Evolutionary conservation across 2,329 filamentous ascomycete genomes (phyloP), one percentile per base, ranked within the genome.

Genomic region (Exophiala spinifera): DNA sequence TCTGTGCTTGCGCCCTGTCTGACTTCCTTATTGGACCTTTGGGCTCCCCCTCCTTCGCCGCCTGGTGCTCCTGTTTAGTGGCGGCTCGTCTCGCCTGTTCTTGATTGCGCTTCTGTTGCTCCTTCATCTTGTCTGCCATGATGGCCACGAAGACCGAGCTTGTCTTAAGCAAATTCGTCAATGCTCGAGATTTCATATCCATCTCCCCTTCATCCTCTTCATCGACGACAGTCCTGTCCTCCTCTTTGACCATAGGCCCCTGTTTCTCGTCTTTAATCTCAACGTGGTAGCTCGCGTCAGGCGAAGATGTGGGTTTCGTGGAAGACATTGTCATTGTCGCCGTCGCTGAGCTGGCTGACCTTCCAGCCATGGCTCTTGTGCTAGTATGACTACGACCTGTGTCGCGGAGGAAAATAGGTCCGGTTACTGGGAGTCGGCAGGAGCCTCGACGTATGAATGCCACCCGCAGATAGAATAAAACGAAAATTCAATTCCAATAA

Each of bases 111-210:
- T 63, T 65, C 56, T 72, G 67, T 55, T 72, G 69, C 31, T 70
- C 66, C 56, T 75, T 75, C 74, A 76, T 76, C 54, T 74, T 76
- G 46, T 76, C 74, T 19, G 74, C 73, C 74, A 76, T 76, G 33
- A 76, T 76, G 2, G 74, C 72, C 13, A 76, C 74, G 50, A 76
- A 76, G 1, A 76, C 74, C 14, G 73, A 74, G 57, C 74, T 76
- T 1, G 74, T 75, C 51, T 75, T 73, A 34, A 76, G 59, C 23
- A 76, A 57, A 56, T 75, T 73, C 57, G 74, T 75, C 44, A 76
- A 62, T 6, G 72, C 74, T 52, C 71, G 73, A 2, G 73, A 70
- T 56, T 74, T 73, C 17, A 66, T 64, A 59, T 76, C 72, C 69
- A 76, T 72, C 5, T 66, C 72, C 48, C 74, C 72, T 2, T 61